Base-by-base conservation (phyloP, 192 early-diverging fungal genomes). In the Chytriomyces sp. region DNA sequence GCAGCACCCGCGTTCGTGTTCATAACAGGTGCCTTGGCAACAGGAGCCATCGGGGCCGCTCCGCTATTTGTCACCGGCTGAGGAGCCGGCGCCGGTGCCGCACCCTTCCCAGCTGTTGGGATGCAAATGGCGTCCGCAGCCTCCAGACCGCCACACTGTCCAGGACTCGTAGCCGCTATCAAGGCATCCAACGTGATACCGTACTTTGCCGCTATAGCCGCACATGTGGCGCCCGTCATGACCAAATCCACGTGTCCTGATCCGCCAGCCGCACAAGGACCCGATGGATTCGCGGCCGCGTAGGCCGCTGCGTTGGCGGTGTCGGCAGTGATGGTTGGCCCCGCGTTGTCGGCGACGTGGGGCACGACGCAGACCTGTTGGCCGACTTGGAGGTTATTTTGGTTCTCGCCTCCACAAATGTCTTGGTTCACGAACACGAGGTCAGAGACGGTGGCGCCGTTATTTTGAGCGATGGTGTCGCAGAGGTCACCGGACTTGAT, bases 81-180 rank as follows among this genome's bases (percentile, higher is more conserved):
- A n/a, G n/a, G n/a, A n/a, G n/a, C n/a, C n/a, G n/a, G n/a, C n/a
- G n/a, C n/a, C n/a, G n/a, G n/a, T n/a, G n/a, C n/a, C n/a, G n/a
- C n/a, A n/a, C n/a, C n/a, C n/a, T n/a, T n/a, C n/a, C n/a, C n/a
- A n/a, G n/a, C n/a, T n/a, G n/a, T n/a, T n/a, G 64, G 64, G 31
- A 65, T 52, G 41, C 64, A 65, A n/a, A 65, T 65, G 28, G 64
- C 64, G 30, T 65, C 64, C n/a, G 64, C 64, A 7, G 41, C 64
- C 33, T 65, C 64, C 41, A 65, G 19, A 3, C 17, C 41, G 2
- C 1, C 40, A 52, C 64, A 65, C n/a, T 52, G 39, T 14, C 41
- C 64, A 52, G 52, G 7, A 65, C 17, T 65, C n/a, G n/a, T n/a
- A 3, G 40, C 64, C n/a, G 64, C 64, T 32, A 31, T 52, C n/a